Percentiles rank a stretch among this genome's conserved stretches.
Conservation (phyloP, 129 eudicot genomes). For the Kitagawia praeruptora region DNA sequence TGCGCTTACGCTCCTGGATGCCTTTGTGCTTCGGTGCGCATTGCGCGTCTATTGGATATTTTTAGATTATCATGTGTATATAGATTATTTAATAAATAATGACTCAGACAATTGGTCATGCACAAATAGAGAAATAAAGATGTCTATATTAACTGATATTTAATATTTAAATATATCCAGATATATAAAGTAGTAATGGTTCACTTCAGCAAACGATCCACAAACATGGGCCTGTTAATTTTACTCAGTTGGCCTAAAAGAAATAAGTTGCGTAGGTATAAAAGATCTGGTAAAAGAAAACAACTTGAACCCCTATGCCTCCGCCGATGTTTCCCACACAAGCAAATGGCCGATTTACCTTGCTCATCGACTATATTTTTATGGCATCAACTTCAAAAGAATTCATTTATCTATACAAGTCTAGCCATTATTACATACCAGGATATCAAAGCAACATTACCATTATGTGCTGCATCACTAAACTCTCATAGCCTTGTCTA, state of each 20-base stretch:
- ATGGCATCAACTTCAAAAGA: not conserved
- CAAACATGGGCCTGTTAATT: not conserved
- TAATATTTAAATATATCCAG: not conserved
- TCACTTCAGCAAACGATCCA: not conserved
- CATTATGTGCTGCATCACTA: not conserved
- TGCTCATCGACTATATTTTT: not conserved
- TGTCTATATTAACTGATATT: not conserved
- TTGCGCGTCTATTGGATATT: not conserved
- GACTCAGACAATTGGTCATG: not conserved
- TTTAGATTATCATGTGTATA: not conserved
- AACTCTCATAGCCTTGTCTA: not conserved
- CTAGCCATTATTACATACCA: not conserved
- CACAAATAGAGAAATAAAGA: not conserved
- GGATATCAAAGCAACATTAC: not conserved
- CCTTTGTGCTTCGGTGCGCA: not conserved
- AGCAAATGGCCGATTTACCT: not conserved
- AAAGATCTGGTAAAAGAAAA: not conserved
- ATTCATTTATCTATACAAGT: not conserved
- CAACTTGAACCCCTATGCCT: not conserved
- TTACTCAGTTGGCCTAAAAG: not conserved
- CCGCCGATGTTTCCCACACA: not conserved
- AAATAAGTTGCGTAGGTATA: not conserved
- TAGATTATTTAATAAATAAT: not conserved
- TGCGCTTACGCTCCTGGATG: not conserved
- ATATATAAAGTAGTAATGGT: not conserved